Evolutionary conservation across 1,284 basidiomycete genomes (phyloP), one percentile per base, ranked within the genome.

Genomic region (Rhizopogon parksii): DNA sequence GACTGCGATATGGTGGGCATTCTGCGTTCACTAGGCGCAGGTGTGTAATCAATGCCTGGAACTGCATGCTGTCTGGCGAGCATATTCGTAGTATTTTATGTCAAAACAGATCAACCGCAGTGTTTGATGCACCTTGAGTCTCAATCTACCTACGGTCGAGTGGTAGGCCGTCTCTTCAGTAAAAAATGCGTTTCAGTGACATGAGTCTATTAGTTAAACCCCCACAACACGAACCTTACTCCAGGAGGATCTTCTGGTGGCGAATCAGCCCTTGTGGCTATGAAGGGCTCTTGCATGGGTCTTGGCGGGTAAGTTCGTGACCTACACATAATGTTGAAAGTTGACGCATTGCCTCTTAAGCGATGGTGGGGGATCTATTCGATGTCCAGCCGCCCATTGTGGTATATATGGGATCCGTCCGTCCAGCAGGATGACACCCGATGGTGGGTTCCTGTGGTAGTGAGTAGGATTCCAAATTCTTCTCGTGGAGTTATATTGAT

Each of bases 241-340:
- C 57, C 72, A 0, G 78, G 79, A 14, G 79, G 79, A 30, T 73
- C 71, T 34, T 74, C 71, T 2, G 79, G 79, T 9, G 79, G 79
- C 21, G 79, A 79, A 60, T 69, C 75, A 0, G 77, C 78, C 0
- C 57, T 82, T 15, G 58, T 80, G 2, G 72, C 74, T 5, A 62
- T 76, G 49, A 69, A 69, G 30, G 80, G 78, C 8, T 70, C 70
- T 15, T 70, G 69, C 14, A 61, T 82, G 46, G 78, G 80, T 6
- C 65, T 80, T 9, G 78, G 79, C 15, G 75, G 66, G 50, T 74
- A 71, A 63, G 74, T 77, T 46, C 17, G 15, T 12, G 19, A 24
- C 14, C 0, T 8, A 24, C 6, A 43, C 30, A 9, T 36, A 1
- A 9, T 17, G 12, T 15, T 32, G 38, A 43, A 11, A 4, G 4